A percentile compares a stretch with the other conserved stretches of the same genome.
Conservation (phyloP, 768 basidiomycete genomes). For the Sistotremastrum suecicum region DNA sequence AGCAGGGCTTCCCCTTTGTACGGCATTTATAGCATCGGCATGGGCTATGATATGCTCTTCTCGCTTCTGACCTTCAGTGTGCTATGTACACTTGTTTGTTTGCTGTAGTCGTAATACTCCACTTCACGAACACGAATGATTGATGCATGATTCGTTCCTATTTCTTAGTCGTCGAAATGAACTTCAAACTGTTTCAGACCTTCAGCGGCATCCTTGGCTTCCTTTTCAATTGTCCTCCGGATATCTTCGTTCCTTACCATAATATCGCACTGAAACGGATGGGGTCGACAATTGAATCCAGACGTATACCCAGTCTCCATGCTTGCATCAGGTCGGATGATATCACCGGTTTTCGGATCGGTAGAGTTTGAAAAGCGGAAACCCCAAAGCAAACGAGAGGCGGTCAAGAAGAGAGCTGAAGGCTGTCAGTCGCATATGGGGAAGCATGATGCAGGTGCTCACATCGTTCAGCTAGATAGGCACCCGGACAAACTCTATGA, state of each 20-base stretch:
- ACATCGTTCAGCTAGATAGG: conserved; percentile 8
- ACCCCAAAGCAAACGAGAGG: conserved; percentile 8
- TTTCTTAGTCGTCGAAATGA: background rate
- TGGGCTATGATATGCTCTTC: no score
- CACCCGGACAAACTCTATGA: conserved; percentile 5
- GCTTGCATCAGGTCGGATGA: background rate
- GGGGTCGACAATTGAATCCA: conserved; percentile 7
- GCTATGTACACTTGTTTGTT: no score
- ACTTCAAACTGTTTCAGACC: conserved; percentile 4
- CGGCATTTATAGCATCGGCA: no score
- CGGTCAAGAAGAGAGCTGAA: conserved; percentile 6
- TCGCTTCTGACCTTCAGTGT: no score
- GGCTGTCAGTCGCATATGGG: background rate
- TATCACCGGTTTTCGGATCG: conserved; percentile 1
- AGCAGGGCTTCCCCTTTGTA: no score
- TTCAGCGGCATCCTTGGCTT: conserved; percentile 5
- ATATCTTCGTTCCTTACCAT: conserved; percentile 1
- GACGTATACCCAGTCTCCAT: conserved; percentile 8
- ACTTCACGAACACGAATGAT: no score
- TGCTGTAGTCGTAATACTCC: no score
- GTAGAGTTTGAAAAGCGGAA: conserved; percentile 5
- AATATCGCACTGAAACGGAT: conserved; percentile 5
- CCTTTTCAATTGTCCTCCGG: conserved; percentile 2
- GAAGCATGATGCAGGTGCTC: background rate
- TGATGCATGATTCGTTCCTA: no score